Percentiles rank a stretch among this genome's conserved stretches.
Conservation (phyloP, 495 filamentous ascomycete genomes). For the Penicillium manginii region DNA sequence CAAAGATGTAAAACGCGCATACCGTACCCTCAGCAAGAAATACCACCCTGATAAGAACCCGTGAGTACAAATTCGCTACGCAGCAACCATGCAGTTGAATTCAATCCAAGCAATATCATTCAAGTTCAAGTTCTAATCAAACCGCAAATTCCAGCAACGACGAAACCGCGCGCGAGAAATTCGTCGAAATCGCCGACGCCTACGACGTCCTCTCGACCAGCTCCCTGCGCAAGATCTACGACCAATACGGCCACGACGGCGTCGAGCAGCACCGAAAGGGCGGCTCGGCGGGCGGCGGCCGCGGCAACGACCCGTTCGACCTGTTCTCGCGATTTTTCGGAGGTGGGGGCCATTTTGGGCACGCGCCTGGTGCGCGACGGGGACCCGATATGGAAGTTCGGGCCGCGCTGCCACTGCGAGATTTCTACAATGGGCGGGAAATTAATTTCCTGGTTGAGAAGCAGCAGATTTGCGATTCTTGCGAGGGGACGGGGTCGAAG, state of each 20-base stretch:
- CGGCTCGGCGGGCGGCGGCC: constrained; percentile 55
- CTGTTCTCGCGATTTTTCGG: constrained; percentile 98
- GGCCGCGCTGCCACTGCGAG: constrained; percentile 77
- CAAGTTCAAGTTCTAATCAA: too few species aligned
- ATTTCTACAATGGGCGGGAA: constrained; percentile 90
- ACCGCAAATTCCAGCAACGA: constrained; percentile 60
- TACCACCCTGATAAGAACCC: constrained; percentile 99
- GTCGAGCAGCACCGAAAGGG: constrained; percentile 81
- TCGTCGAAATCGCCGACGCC: constrained; percentile 92
- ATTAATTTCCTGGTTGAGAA: constrained; percentile 90
- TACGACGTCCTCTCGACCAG: constrained; percentile 90
- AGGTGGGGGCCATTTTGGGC: constrained; percentile 80
- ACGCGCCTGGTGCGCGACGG: constrained; percentile 72
- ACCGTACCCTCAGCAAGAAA: constrained; percentile 90
- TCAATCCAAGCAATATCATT: too few species aligned
- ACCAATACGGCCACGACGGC: constrained; percentile 92
- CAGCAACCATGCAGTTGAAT: neutral
- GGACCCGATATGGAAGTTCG: constrained; percentile 92
- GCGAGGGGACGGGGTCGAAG: constrained; percentile 81
- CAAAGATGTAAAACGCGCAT: constrained; percentile 94
- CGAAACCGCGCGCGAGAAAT: constrained; percentile 81
- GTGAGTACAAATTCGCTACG: constrained; percentile 54
- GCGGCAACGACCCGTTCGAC: constrained; percentile 88
- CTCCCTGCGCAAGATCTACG: constrained; percentile 87
- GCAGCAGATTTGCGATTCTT: constrained; percentile 92